These are phyloP conservation scores for Mayamaea pseudoterrestris DNA, from an alignment of 108 stramenopile genomes.

Conservation along the genomic window DNA sequence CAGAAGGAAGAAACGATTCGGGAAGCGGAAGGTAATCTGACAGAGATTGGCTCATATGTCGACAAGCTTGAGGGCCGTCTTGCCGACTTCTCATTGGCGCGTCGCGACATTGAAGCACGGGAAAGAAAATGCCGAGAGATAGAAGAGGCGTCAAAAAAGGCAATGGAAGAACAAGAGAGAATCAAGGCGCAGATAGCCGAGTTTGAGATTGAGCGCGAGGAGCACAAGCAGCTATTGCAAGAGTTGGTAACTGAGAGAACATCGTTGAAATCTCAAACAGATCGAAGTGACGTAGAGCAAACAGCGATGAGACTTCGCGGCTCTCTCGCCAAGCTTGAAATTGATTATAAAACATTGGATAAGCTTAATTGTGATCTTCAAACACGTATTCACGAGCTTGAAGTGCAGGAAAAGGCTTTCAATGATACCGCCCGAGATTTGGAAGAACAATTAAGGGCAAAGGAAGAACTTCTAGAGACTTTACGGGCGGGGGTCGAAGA, in stretches of 20 bases:
- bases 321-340: no score
- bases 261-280: slow-evolving; percentile 26
- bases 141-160: slow-evolving; percentile 11
- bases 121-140: slow-evolving; percentile 4
- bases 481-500: background rate
- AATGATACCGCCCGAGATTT: no score
- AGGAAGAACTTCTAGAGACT: background rate
- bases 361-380: no score
- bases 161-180: slow-evolving; percentile 18
- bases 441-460: no score
- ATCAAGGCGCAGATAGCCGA: slow-evolving; percentile 24
- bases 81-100: slow-evolving; percentile 2
- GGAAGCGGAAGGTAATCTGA: slow-evolving; percentile 2
- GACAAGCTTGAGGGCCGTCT: slow-evolving; percentile 13
- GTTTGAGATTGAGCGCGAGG: slow-evolving; percentile 31
- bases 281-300: no score
- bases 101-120: slow-evolving; percentile 4
- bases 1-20: slow-evolving; percentile 3
- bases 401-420: no score
- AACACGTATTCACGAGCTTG: no score
- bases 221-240: slow-evolving; percentile 49
- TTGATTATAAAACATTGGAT: no score
- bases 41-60: slow-evolving; percentile 7
- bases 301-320: no score
- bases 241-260: slow-evolving; percentile 45